Evolutionary conservation across 192 early-diverging fungal species (phyloP).

Genomic region (Mortierella hygrophila): DNA sequence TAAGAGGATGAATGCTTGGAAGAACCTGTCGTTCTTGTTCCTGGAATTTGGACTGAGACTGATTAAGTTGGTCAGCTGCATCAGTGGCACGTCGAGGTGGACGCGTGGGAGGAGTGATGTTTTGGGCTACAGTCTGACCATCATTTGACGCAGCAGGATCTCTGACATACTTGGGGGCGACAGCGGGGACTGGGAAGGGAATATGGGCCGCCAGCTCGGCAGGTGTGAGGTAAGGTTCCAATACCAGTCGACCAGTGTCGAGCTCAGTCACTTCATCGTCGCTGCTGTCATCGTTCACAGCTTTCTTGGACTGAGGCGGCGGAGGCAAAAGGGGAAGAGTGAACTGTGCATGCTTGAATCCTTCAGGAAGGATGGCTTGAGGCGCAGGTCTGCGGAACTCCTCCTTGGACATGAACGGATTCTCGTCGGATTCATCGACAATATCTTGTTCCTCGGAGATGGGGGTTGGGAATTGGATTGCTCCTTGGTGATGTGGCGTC

Average conservation of each 20-base stretch:
- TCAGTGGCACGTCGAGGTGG: not conserved
- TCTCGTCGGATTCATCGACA: not conserved
- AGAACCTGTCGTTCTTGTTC: not conserved
- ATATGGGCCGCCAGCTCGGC: not conserved
- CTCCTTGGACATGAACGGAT: constrained; percentile 10
- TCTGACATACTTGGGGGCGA: not conserved
- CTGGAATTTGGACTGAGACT: not conserved
- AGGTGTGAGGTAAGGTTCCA: constrained; percentile 14
- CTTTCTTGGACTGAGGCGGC: not conserved
- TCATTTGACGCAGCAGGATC: not conserved
- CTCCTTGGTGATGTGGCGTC: constrained; percentile 6
- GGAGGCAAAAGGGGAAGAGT: not conserved
- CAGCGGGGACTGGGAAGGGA: not conserved
- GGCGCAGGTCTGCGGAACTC: constrained; percentile 12
- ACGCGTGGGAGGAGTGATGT: not conserved
- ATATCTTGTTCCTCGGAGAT: not conserved
- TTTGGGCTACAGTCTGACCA: not conserved
- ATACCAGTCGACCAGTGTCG: constrained; percentile 7
- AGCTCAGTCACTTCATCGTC: not conserved
- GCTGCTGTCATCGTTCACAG: not conserved
- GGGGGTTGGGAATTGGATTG: not conserved
- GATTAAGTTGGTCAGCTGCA: not conserved
- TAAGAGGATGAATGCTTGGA: not conserved
- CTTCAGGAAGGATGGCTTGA: constrained; percentile 16
- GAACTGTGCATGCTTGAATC: not conserved